Evolutionary conservation across 225 moss, liverwort and hornwort genomes (phyloP), one percentile per base, ranked within the genome.

Genomic region (Marchantia paleacea): DNA sequence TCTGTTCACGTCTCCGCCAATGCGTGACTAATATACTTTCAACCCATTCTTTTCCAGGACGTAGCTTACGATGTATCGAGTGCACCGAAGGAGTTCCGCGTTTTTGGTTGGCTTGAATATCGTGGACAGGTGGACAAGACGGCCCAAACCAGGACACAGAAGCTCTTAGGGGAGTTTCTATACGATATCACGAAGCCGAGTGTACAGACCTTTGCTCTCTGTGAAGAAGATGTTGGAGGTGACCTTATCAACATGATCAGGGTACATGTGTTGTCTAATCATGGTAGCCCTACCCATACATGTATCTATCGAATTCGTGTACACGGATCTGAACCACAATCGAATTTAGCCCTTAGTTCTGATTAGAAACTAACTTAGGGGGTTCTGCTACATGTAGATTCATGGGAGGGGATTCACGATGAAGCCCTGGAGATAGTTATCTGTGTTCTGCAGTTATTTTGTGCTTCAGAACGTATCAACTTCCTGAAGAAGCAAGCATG

Each of bases 221-320:
- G 84, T 26, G 85, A 89, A 51, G 92, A 90, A 25, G 90, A 85
- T 60, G 84, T 86, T 19, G 88, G 81, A 26, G 90, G 77, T 80
- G 91, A 86, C 52, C 78, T 91, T 20, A 84, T 97, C 79, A 93
- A 97, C 74, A 88, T 88, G 89, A 87, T 97, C 67, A 89, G 95
- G 54, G 53, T 97, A 72, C 90, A 97, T 24, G 90, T 95, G 48
- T 63, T 97, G 72, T 90, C 93, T 29, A 97, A 97, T 78, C 80
- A 97, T 65, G 97, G 97, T 57, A 97, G 85, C 76, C 87, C 92
- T 16, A 18, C 85, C 79, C 97, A 97, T 84, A 97, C 97, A 64
- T 97, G 97, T 80, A 87, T 97, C 81, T 97, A 97, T 80, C 87
- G 97, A 25, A 78, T 95, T 73, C 93, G 97, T 69, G 68, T 95